These are phyloP conservation scores for Boletus sp. DNA, from an alignment of 1,284 basidiomycete genomes.

Conservation along the genomic window DNA sequence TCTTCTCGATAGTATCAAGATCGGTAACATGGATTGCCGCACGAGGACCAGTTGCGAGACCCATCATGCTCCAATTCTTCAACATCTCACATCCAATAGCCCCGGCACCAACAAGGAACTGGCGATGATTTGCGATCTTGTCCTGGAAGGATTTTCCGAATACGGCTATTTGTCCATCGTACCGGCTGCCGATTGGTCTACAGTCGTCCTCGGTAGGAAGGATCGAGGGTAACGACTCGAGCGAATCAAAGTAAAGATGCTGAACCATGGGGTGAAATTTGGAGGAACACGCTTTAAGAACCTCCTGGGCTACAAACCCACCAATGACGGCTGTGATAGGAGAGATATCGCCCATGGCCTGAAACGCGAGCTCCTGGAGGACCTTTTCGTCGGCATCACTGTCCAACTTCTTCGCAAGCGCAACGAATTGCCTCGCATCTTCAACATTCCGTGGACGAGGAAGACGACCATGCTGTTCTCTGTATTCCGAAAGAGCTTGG, in stretches of 20 bases:
- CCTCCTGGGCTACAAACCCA: constrained; percentile 97
- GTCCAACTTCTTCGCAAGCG: constrained; percentile 77
- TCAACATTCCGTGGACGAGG: constrained; percentile 82
- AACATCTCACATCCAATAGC: constrained; percentile 99
- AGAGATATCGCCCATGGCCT: constrained; percentile 90
- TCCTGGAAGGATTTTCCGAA: constrained; percentile 93
- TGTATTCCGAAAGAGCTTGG: constrained; percentile 88
- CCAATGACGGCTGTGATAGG: constrained; percentile 94
- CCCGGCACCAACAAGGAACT: constrained; percentile 97
- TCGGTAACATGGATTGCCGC: constrained; percentile 95
- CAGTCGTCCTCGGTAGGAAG: constrained; percentile 84
- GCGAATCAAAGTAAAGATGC: constrained; percentile 94
- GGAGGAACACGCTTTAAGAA: constrained; percentile 94
- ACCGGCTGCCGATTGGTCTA: constrained; percentile 79
- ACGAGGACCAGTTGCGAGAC: constrained; percentile 77
- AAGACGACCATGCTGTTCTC: constrained; percentile 61
- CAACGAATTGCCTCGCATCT: constrained; percentile 74
- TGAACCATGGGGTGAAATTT: constrained; percentile 99
- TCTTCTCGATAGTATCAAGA: constrained; percentile 99
- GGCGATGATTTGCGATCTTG: constrained; percentile 86
- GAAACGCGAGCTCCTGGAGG: constrained; percentile 84
- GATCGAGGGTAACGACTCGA: constrained; percentile 83
- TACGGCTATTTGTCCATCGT: constrained; percentile 95
- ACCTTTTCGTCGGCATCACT: constrained; percentile 78
- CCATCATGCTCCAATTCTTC: constrained; percentile 99